Conservation (phyloP, 1,284 basidiomycete species). For the Heterobasidion occidentale region DNA sequence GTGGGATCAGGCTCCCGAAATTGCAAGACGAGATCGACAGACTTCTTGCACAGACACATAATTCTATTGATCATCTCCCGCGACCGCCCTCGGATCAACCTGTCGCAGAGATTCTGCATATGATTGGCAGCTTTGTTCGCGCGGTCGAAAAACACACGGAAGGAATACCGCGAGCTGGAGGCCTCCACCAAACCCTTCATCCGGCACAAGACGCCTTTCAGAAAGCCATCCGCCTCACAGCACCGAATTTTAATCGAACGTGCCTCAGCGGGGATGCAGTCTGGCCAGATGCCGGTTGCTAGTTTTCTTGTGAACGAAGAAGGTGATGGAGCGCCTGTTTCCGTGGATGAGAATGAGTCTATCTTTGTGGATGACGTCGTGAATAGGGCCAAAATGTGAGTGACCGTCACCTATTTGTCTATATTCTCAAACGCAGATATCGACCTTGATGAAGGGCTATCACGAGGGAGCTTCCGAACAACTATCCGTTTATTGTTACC, state of each 20-base stretch:
- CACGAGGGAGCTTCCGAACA: conserved; percentile 60
- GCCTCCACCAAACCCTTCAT: conserved; percentile 47
- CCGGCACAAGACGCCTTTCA: conserved; percentile 41
- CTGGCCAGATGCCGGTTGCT: conserved; percentile 5
- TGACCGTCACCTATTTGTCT: background rate
- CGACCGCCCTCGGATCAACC: conserved; percentile 47
- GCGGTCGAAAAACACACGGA: conserved; percentile 38
- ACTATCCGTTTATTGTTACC: conserved; percentile 57
- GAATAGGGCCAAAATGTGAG: conserved; percentile 38
- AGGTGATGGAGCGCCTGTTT: background rate
- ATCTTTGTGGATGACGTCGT: conserved; percentile 57
- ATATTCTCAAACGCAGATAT: background rate
- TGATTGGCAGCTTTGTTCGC: conserved; percentile 37
- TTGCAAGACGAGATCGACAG: conserved; percentile 44
- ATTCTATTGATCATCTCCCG: conserved; percentile 33
- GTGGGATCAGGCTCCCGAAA: conserved; percentile 44
- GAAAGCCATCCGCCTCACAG: conserved; percentile 37
- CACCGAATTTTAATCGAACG: conserved; percentile 36
- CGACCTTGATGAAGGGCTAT: conserved; percentile 36
- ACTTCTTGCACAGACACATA: conserved; percentile 32
- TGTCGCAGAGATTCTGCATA: conserved; percentile 40
- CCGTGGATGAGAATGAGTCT: conserved; percentile 3
- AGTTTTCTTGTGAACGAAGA: conserved; percentile 38
- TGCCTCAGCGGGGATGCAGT: background rate
- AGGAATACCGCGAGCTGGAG: conserved; percentile 40